phyloP scores from a whole-genome alignment of 331 rosid species.

The Prunus yedoensis region DNA sequence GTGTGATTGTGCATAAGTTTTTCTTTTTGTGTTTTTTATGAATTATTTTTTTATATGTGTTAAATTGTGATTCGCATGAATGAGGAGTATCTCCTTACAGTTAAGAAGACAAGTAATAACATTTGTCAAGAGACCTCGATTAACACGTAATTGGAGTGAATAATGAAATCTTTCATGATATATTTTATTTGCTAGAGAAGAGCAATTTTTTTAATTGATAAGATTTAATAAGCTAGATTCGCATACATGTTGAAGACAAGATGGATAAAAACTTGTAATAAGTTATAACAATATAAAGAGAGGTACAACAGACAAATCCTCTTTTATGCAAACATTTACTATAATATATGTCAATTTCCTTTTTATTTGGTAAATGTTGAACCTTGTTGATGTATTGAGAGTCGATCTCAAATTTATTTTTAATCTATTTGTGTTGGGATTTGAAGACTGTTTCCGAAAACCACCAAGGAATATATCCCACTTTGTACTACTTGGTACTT shows the following conservation, averaged over 20 bases:
- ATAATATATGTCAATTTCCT: neutral
- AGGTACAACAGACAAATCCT: neutral
- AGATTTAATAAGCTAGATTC: neutral
- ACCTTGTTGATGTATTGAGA: neutral
- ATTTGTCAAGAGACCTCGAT: too few species aligned
- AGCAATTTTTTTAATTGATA: neutral
- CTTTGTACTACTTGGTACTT: neutral
- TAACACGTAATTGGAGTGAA: neutral
- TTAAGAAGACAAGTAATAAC: too few species aligned
- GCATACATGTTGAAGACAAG: constrained; percentile 4
- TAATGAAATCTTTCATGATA: neutral
- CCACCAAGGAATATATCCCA: neutral
- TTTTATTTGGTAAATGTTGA: neutral
- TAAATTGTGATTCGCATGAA: too few species aligned
- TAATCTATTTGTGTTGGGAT: neutral
- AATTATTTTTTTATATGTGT: too few species aligned
- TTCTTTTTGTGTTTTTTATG: too few species aligned
- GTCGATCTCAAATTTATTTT: neutral
- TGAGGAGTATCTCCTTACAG: too few species aligned
- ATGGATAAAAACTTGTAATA: constrained; percentile 1
- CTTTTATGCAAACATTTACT: neutral
- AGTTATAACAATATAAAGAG: neutral
- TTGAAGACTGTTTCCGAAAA: neutral
- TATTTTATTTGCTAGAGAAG: neutral
- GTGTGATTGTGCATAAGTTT: too few species aligned